A percentile compares a stretch with the other conserved stretches of the same genome.
Conservation (phyloP, 1,284 basidiomycete genomes). For the Trametes versicolor region DNA sequence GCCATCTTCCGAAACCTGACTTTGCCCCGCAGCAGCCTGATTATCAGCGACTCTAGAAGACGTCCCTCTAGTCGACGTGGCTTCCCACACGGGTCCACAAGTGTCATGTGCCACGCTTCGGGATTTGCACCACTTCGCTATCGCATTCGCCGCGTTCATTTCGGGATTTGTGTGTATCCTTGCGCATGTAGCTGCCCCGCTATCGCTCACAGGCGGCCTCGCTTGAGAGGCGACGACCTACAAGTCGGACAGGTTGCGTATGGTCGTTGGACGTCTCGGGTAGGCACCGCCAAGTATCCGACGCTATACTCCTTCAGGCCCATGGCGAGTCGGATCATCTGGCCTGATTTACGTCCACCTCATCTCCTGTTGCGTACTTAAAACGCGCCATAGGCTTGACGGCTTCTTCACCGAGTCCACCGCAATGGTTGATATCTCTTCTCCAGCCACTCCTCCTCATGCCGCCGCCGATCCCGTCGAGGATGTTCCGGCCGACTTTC, state of each 20-base stretch:
- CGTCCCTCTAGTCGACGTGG: neutral
- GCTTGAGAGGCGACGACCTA: too few relatives aligned
- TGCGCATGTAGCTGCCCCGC: too few relatives aligned
- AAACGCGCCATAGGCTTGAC: neutral
- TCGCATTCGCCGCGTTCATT: conserved; percentile 13
- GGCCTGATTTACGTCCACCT: too few relatives aligned
- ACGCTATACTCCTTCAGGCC: too few relatives aligned
- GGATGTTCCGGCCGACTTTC: conserved; percentile 19
- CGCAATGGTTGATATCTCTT: conserved; percentile 20
- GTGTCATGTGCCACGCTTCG: too few relatives aligned
- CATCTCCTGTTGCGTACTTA: conserved; percentile 13
- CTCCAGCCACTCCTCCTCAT: conserved; percentile 38
- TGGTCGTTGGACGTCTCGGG: too few relatives aligned
- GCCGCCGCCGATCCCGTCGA: conserved; percentile 20
- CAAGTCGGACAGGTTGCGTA: too few relatives aligned
- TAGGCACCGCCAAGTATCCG: neutral
- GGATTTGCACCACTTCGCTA: neutral
- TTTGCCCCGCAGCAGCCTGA: conserved; percentile 12
- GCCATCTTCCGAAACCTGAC: neutral
- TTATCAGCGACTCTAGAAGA: conserved; percentile 6
- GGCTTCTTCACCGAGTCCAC: neutral
- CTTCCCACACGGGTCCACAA: neutral
- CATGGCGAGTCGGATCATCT: too few relatives aligned
- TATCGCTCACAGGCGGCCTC: too few relatives aligned
- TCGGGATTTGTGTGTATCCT: too few relatives aligned